Percentiles rank a stretch among this genome's conserved stretches.
Evolutionary conservation across 2,329 filamentous ascomycete species (phyloP).

Genomic region (Sclerotinia minor): DNA sequence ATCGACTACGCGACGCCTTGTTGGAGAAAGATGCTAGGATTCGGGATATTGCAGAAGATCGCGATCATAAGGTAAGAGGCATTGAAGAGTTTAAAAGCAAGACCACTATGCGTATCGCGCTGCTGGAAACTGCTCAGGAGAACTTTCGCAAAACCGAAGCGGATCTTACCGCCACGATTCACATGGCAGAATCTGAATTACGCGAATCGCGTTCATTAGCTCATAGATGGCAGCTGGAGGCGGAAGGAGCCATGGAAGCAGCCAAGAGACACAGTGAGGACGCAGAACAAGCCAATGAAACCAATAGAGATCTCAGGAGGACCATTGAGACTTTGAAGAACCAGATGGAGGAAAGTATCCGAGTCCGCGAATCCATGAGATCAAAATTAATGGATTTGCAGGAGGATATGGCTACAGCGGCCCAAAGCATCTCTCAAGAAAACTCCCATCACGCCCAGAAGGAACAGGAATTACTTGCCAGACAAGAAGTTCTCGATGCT

Average conservation of each 20-base stretch:
- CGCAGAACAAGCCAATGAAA: slow-evolving; percentile 55
- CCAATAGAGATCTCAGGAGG: slow-evolving; percentile 73
- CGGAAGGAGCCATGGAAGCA: slow-evolving; percentile 62
- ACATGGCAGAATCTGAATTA: slow-evolving; percentile 55
- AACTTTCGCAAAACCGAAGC: slow-evolving; percentile 55
- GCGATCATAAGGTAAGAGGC: slow-evolving; percentile 63
- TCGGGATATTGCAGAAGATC: slow-evolving; percentile 67
- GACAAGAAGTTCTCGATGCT: slow-evolving; percentile 77
- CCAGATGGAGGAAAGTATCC: slow-evolving; percentile 83
- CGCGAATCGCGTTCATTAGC: slow-evolving; percentile 57
- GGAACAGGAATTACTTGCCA: slow-evolving; percentile 74
- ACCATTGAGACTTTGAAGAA: slow-evolving; percentile 71
- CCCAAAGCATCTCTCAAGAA: slow-evolving; percentile 78
- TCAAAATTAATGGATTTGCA: slow-evolving; percentile 82
- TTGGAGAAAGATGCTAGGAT: slow-evolving; percentile 69
- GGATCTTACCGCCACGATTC: slow-evolving; percentile 58
- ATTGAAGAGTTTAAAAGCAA: slow-evolving; percentile 58
- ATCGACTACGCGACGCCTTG: slow-evolving; percentile 63
- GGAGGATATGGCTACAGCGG: slow-evolving; percentile 78
- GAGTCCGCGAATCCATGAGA: slow-evolving; percentile 80
- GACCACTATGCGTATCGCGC: slow-evolving; percentile 60
- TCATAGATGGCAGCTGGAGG: slow-evolving; percentile 61
- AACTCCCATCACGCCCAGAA: slow-evolving; percentile 76
- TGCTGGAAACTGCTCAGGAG: slow-evolving; percentile 67
- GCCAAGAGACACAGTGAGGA: slow-evolving; percentile 63